Evolutionary conservation across 2,329 filamentous ascomycete genomes (phyloP).

Genomic region (Sporothrix pseudoabietina): DNA sequence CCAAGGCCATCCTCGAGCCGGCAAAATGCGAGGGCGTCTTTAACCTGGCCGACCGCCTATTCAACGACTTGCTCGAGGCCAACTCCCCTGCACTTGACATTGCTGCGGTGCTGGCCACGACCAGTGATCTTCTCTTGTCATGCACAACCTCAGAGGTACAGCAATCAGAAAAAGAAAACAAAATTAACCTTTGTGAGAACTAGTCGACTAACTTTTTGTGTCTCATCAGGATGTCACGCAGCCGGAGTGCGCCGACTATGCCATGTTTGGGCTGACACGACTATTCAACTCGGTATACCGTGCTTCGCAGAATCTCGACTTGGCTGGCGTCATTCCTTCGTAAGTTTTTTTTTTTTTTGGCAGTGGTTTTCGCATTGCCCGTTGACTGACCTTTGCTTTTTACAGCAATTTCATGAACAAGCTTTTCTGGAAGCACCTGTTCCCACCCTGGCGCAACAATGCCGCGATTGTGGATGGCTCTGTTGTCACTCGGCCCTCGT

Average conservation of each 20-base stretch:
- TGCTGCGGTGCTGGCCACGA: slow-evolving; percentile 37
- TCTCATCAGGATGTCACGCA: slow-evolving; percentile 45
- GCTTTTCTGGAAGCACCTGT: slow-evolving; percentile 67
- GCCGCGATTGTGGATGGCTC: slow-evolving; percentile 30
- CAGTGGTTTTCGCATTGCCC: too few species aligned
- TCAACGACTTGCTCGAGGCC: slow-evolving; percentile 46
- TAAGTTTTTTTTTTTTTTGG: background rate
- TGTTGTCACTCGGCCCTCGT: slow-evolving; percentile 32
- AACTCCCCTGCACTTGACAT: slow-evolving; percentile 40
- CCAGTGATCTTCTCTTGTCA: slow-evolving; percentile 37
- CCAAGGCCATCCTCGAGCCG: slow-evolving; percentile 41
- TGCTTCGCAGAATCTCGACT: slow-evolving; percentile 28
- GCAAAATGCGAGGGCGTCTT: slow-evolving; percentile 52
- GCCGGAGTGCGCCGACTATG: slow-evolving; percentile 43
- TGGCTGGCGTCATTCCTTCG: slow-evolving; percentile 27
- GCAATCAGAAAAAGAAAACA: background rate
- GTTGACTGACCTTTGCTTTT: background rate
- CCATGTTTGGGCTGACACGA: slow-evolving; percentile 44
- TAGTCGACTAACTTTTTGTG: background rate
- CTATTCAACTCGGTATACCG: slow-evolving; percentile 42
- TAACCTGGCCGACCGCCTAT: slow-evolving; percentile 45
- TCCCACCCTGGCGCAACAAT: slow-evolving; percentile 53
- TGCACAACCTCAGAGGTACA: slow-evolving; percentile 42
- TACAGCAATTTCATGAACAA: slow-evolving; percentile 44
- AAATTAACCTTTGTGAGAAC: background rate